phyloP scores from a whole-genome alignment of 1,284 basidiomycete genomes.

The Sporisorium graminicola region DNA sequence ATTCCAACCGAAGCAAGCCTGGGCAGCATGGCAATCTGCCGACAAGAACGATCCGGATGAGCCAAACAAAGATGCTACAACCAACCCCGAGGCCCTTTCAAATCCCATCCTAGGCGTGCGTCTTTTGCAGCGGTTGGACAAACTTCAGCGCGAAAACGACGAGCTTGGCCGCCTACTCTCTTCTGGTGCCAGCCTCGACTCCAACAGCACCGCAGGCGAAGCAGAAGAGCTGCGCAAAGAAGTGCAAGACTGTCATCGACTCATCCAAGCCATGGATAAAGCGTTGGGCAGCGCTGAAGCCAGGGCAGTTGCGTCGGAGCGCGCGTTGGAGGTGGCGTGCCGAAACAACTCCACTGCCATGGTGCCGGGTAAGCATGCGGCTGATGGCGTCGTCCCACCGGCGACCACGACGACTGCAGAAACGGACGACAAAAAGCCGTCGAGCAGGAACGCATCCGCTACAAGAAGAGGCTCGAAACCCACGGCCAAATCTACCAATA shows the following conservation, averaged over 20 bases:
- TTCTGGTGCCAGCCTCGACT: neutral
- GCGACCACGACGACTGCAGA: neutral
- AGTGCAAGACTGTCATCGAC: slow-evolving; percentile 25
- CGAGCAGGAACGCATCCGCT: neutral
- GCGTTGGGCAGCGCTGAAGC: slow-evolving; percentile 30
- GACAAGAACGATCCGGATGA: neutral
- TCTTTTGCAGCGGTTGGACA: slow-evolving; percentile 47
- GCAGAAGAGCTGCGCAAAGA: slow-evolving; percentile 18
- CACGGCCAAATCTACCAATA: neutral
- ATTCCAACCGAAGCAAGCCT: slow-evolving; percentile 47
- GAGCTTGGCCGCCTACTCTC: slow-evolving; percentile 43
- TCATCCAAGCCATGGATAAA: slow-evolving; percentile 38
- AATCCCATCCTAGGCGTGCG: slow-evolving; percentile 52
- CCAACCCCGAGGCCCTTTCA: neutral
- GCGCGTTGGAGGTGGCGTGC: slow-evolving; percentile 42
- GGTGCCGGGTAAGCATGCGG: neutral
- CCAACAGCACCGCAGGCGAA: neutral
- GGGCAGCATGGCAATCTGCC: slow-evolving; percentile 25
- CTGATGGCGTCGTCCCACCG: neutral
- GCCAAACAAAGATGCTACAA: neutral
- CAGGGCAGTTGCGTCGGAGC: slow-evolving; percentile 14
- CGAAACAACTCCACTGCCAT: slow-evolving; percentile 40
- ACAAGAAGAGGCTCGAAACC: neutral
- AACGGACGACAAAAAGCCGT: neutral
- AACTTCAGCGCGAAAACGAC: slow-evolving; percentile 45